Evolutionary conservation across 371 early-diverging fungal species (phyloP), one percentile per base, ranked within the genome.

Genomic region (Blastocladiella emersonii): DNA sequence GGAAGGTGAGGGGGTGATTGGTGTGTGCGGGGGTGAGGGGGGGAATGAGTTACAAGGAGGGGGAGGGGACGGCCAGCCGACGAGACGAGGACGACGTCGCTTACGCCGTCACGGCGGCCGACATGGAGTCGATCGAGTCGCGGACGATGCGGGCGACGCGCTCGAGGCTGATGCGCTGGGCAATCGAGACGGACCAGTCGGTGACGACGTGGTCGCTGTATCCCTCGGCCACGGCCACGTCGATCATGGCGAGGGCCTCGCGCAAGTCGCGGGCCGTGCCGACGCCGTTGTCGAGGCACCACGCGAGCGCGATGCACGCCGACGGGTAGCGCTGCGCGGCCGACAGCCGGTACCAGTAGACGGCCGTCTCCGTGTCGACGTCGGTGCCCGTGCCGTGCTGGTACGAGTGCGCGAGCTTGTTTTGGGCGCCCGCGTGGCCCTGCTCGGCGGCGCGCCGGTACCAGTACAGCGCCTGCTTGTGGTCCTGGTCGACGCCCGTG

Each of bases 361-460:
- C 78, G 1, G 88, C 87, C 35, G 74, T 67, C 41, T 63, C 68
- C 17, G 76, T 67, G 70, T 87, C 78, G 39, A 74, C 74, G 13
- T 72, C 67, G 34, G 77, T 74, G 53, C 87, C 91, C 59, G 83
- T 78, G 17, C 90, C 92, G 68, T 90, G 85, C 65, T 92, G 90
- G 72, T 86, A 90, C 64, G 87, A 88, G 71, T 89, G 87, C 0
- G 90, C 93, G 12, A 91, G 75, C 68, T 90, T 91, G 72, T 90
- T 86, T 71, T 90, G 87, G 43, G 91, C 89, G 56, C 86, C 69
- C n/a, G 86, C 79, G 66, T 90, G 87, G 21, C 89, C 85, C 64
- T 78, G 77, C 39, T 76, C 72, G 2, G 89, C 89, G 32, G 87
- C 78, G 49, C 76, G 75, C 21, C 72, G 68, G 73, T 90, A 92